Conservation (phyloP, 192 early-diverging fungal genomes). For the Phycomyces nitens region DNA sequence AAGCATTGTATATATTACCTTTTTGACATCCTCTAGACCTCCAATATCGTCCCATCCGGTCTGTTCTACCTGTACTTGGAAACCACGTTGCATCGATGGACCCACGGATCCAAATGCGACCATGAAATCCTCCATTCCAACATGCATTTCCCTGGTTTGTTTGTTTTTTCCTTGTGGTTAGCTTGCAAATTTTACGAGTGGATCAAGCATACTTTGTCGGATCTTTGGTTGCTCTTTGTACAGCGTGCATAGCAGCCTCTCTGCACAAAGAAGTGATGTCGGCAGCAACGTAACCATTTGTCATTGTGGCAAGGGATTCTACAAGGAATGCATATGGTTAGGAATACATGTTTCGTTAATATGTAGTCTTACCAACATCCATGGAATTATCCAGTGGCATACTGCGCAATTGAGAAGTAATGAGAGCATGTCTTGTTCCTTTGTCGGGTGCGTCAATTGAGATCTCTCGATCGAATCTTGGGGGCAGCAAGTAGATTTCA, state of each 20-base stretch:
- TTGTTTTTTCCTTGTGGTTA: background rate
- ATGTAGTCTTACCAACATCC: slow-evolving; percentile 45
- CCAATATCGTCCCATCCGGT: slow-evolving; percentile 84
- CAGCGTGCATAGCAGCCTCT: slow-evolving; percentile 67
- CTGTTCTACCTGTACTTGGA: slow-evolving; percentile 56
- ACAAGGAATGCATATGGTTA: too few relatives aligned
- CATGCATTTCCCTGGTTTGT: slow-evolving; percentile 14
- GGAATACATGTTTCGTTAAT: background rate
- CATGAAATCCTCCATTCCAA: slow-evolving; percentile 62
- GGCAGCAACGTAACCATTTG: slow-evolving; percentile 93
- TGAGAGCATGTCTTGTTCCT: slow-evolving; percentile 55
- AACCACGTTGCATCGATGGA: slow-evolving; percentile 73
- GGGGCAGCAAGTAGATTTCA: background rate
- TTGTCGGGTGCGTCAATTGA: slow-evolving; percentile 73
- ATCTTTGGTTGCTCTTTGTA: slow-evolving; percentile 30
- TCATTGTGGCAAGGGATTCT: slow-evolving; percentile 50
- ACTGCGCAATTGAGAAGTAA: slow-evolving; percentile 51
- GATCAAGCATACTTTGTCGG: slow-evolving; percentile 9
- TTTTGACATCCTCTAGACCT: slow-evolving; percentile 82
- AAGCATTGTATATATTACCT: slow-evolving; percentile 39
- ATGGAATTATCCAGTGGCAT: slow-evolving; percentile 55
- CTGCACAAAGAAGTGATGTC: slow-evolving; percentile 83
- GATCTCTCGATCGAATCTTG: slow-evolving; percentile 82
- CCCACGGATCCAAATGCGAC: slow-evolving; percentile 54
- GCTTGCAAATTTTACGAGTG: background rate